A percentile compares a stretch with the other conserved stretches of the same genome.
These are phyloP conservation scores for Ophiostoma sp. DNA, from an alignment of 2,329 filamentous ascomycete species.

Conservation along the genomic window DNA sequence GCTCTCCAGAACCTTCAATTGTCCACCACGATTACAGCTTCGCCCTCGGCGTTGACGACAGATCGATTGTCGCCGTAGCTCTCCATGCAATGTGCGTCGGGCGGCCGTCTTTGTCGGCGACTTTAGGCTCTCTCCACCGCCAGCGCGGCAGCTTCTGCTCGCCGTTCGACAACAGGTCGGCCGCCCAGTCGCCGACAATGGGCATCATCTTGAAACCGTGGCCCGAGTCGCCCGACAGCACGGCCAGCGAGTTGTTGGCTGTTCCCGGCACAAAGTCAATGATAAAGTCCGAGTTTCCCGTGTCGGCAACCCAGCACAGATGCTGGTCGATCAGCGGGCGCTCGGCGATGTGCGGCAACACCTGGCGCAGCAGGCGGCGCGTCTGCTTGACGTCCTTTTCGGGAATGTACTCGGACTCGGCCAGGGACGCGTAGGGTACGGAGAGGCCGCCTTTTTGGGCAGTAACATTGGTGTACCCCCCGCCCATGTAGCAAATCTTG, in stretches of 20 bases:
- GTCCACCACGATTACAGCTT: neutral
- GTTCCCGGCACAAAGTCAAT: conserved; percentile 59
- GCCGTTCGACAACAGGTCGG: conserved; percentile 31
- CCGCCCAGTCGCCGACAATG: conserved; percentile 43
- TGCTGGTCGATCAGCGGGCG: conserved; percentile 57
- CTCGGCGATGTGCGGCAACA: conserved; percentile 53
- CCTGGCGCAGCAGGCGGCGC: conserved; percentile 51
- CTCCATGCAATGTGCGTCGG: conserved; percentile 8
- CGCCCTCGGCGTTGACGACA: neutral
- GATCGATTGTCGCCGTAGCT: neutral
- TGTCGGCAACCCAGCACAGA: conserved; percentile 66
- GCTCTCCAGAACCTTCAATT: neutral
- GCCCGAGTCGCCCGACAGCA: conserved; percentile 55
- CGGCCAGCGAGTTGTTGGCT: conserved; percentile 50
- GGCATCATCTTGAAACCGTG: conserved; percentile 66
- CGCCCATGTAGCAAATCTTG: conserved; percentile 61
- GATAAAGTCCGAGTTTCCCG: conserved; percentile 59
- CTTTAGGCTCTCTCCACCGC: conserved; percentile 4
- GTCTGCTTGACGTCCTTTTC: conserved; percentile 53
- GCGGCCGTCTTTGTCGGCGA: neutral
- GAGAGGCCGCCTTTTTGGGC: conserved; percentile 32
- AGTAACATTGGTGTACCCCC: conserved; percentile 49
- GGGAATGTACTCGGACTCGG: conserved; percentile 52
- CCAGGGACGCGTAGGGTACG: conserved; percentile 42
- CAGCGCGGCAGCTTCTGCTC: neutral